These are phyloP conservation scores for Colletotrichum caudatum DNA, from an alignment of 2,329 filamentous ascomycete genomes.

Conservation along the genomic window DNA sequence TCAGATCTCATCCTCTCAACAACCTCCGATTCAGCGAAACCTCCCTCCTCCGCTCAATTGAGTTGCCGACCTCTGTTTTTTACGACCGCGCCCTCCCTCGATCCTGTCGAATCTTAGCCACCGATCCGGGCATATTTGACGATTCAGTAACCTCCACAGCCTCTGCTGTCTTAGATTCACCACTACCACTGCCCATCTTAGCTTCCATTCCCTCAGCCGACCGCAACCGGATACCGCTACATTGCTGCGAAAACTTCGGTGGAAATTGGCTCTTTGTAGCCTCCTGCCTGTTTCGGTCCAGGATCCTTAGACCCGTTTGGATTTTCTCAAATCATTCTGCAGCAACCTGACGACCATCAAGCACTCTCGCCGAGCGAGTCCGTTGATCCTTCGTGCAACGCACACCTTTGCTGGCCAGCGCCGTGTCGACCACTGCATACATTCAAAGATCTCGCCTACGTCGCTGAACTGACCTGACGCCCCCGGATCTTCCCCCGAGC, in stretches of 20 bases:
- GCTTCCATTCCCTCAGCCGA: conserved; percentile 34
- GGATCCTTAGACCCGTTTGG: conserved; percentile 29
- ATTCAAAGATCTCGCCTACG: background rate
- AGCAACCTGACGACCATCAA: conserved; percentile 19
- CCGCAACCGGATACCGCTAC: conserved; percentile 39
- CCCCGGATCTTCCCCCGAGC: background rate
- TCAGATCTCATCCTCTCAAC: conserved; percentile 37
- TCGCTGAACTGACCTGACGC: background rate
- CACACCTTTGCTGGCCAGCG: background rate
- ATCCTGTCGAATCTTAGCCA: conserved; percentile 10
- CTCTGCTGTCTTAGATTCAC: conserved; percentile 33
- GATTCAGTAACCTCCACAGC: conserved; percentile 18
- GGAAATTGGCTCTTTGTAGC: conserved; percentile 29
- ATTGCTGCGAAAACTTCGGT: conserved; percentile 37
- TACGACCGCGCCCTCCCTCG: conserved; percentile 17
- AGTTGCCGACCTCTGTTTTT: conserved; percentile 16
- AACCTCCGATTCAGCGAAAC: conserved; percentile 23
- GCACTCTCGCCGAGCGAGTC: conserved; percentile 8
- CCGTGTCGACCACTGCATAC: background rate
- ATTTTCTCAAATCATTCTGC: conserved; percentile 12
- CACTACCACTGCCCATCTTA: conserved; percentile 22
- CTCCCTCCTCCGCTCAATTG: conserved; percentile 28
- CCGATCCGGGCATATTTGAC: conserved; percentile 30
- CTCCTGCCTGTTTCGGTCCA: conserved; percentile 20
- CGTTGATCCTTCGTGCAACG: conserved; percentile 13